Evolutionary conservation across 2,329 filamentous ascomycete species (phyloP), one percentile per base, ranked within the genome.

Genomic region (Ceratocystis alfenasii): DNA sequence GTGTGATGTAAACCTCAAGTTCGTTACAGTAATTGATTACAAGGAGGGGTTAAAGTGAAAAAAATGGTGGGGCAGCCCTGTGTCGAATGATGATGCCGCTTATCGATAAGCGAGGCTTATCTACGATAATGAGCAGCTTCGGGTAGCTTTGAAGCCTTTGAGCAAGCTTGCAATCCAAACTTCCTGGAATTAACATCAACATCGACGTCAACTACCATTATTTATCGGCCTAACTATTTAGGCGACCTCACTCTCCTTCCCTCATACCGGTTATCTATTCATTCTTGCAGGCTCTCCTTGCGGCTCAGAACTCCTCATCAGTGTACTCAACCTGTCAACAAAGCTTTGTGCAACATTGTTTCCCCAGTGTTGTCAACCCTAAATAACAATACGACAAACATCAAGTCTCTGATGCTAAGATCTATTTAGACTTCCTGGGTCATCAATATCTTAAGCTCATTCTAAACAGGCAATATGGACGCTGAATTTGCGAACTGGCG

Each of bases 61-160:
- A 50, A 22, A 22, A 22, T 25, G 48, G 48, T 50, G 48, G 48
- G 48, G 48, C 48, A 50, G 48, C 8, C 36, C 10, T 50, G 5
- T 50, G 48, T 50, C 48, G 48, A 6, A 50, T 22, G 48, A 25
- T 2, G 25, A 15, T 44, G 15, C 8, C 41, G 62, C 70, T 71
- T 68, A 72, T 66, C 63, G 48, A 65, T 60, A 57, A 55, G 22
- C 63, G 46, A 44, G 30, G 28, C 60, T 55, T 41, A 41, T 41
- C 48, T 50, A 50, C 46, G 20, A 50, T 25, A 50, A 50, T 20
- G 6, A 50, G 22, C n/a, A 22, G 36, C 8, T 50, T 20, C 48
- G 20, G 8, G 48, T 10, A 50, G 48, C 20, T 50, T 50, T 50
- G 48, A 22, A 41, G 36, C 12, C 36, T 41, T 41, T 41, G 10